A percentile compares a stretch with the other conserved stretches of the same genome.
These are phyloP conservation scores for Hypoxylon trugodes DNA, from an alignment of 495 filamentous ascomycete genomes.

Conservation along the genomic window DNA sequence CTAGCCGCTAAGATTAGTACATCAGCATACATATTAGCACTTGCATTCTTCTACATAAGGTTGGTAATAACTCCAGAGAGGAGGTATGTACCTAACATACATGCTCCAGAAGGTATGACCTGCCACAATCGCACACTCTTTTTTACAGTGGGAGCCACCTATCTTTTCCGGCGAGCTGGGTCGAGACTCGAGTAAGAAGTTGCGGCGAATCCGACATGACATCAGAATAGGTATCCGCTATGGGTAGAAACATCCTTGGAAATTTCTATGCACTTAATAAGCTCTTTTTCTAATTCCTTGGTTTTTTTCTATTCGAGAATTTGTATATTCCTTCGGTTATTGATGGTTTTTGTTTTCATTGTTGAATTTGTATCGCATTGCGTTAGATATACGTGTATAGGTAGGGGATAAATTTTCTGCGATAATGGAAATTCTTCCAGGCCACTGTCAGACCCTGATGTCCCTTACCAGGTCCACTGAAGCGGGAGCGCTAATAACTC, in stretches of 20 bases:
- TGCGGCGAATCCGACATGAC: constrained; percentile 37
- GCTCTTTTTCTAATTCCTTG: not conserved
- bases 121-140: constrained; percentile 4
- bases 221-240: too few relatives aligned
- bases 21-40: not conserved
- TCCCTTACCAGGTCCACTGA: constrained; percentile 32
- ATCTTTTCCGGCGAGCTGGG: constrained; percentile 18
- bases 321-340: not conserved
- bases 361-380: constrained; percentile 7
- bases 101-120: not conserved
- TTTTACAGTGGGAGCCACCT: constrained; percentile 14
- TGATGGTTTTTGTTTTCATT: not conserved
- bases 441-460: not conserved
- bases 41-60: constrained; percentile 3
- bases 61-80: too few relatives aligned
- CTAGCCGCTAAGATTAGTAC: constrained; percentile 22
- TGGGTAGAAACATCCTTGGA: too few relatives aligned
- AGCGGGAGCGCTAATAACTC: constrained; percentile 34
- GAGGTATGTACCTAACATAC: too few relatives aligned
- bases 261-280: constrained; percentile 3
- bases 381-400: not conserved
- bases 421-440: not conserved
- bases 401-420: not conserved
- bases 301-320: not conserved
- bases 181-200: constrained; percentile 23